Percentiles rank a stretch among this genome's conserved stretches.
These are phyloP conservation scores for Candida taoyuanica DNA, from an alignment of 805 yeast genomes.

Conservation along the genomic window DNA sequence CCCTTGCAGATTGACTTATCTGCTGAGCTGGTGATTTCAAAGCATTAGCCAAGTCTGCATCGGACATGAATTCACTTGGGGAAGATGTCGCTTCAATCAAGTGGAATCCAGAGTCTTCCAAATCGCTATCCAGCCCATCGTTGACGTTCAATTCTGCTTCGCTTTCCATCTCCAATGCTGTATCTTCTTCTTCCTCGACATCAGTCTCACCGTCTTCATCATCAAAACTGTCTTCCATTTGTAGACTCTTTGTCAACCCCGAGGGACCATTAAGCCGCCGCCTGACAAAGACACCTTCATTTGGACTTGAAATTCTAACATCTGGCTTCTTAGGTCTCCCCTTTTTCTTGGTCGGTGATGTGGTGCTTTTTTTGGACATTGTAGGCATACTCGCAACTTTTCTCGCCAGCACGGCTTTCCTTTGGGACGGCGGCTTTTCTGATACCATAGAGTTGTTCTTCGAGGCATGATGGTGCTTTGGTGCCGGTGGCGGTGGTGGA, in stretches of 20 bases:
- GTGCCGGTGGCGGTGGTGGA: constrained; percentile 58
- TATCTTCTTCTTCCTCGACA: constrained; percentile 3
- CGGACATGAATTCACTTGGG: constrained; percentile 51
- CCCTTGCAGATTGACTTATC: constrained; percentile 22
- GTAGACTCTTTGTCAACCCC: constrained; percentile 1
- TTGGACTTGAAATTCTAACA: constrained; percentile 18
- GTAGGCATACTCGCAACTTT: constrained; percentile 25
- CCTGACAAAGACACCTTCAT: constrained; percentile 24
- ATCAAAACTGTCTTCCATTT: constrained; percentile 3
- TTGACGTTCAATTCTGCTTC: constrained; percentile 18
- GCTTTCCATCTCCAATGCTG: constrained; percentile 15
- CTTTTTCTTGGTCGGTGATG: constrained; percentile 20
- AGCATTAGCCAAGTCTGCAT: constrained; percentile 45
- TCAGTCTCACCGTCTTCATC: constrained; percentile 5
- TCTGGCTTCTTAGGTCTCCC: constrained; percentile 25
- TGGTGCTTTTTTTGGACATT: background rate
- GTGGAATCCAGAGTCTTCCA: constrained; percentile 15
- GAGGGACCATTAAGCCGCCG: constrained; percentile 5
- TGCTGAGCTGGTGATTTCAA: constrained; percentile 27
- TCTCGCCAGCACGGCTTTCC: constrained; percentile 20
- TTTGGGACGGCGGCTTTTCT: constrained; percentile 12
- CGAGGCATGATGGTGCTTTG: constrained; percentile 64
- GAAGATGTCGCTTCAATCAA: constrained; percentile 36
- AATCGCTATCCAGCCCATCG: constrained; percentile 24
- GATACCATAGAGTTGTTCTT: constrained; percentile 19